Evolutionary conservation across 495 filamentous ascomycete species (phyloP).

Genomic region (Penicillium subrubescens): DNA sequence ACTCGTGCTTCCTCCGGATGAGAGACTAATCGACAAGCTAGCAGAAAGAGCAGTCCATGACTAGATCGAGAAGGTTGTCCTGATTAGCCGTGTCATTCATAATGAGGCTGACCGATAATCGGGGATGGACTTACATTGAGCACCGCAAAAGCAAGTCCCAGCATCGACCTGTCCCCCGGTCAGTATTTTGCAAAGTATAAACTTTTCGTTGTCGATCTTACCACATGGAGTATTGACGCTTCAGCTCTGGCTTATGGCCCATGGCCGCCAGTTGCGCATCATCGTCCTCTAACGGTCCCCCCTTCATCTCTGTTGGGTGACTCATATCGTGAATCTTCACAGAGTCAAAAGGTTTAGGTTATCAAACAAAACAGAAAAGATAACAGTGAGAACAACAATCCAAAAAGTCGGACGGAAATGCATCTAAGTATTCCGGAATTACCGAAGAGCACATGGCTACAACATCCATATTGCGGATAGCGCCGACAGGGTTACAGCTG

Average conservation of each 20-base stretch:
- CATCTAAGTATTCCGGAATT: constrained; percentile 12
- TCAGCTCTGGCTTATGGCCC: constrained; percentile 62
- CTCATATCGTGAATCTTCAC: background rate
- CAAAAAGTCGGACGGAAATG: background rate
- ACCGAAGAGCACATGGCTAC: constrained; percentile 13
- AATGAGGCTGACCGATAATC: constrained; percentile 18
- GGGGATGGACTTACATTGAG: constrained; percentile 36
- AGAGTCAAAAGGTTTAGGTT: background rate
- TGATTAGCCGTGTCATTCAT: background rate
- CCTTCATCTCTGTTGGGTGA: constrained; percentile 12
- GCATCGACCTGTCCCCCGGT: constrained; percentile 36
- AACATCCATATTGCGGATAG: constrained; percentile 14
- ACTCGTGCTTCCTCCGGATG: constrained; percentile 46
- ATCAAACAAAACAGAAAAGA: background rate
- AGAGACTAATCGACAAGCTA: constrained; percentile 47
- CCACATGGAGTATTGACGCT: constrained; percentile 53
- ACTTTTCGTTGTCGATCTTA: constrained; percentile 8
- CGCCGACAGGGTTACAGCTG: constrained; percentile 20
- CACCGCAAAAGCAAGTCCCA: constrained; percentile 51
- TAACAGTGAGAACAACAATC: background rate
- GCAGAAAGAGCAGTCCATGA: constrained; percentile 51
- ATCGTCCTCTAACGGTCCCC: constrained; percentile 28
- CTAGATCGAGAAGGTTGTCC: constrained; percentile 10
- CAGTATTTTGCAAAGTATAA: background rate
- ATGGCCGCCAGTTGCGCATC: constrained; percentile 56